Evolutionary conservation across 495 filamentous ascomycete species (phyloP).

Genomic region (Xylaria scruposa): DNA sequence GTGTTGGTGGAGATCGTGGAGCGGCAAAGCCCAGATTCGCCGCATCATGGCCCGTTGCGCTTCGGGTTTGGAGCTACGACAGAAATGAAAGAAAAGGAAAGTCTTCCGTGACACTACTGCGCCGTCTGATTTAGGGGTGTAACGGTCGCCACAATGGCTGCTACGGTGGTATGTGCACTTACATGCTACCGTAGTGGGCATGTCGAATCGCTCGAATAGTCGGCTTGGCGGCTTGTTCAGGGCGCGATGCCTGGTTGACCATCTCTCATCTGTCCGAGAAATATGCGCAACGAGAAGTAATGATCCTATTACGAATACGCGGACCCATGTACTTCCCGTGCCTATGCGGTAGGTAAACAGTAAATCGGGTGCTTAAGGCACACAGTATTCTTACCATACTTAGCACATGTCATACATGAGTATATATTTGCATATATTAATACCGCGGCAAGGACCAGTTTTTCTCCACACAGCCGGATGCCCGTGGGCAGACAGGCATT

Average conservation of each 20-base stretch:
- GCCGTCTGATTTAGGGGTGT: conserved; percentile 8
- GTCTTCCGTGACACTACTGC: conserved; percentile 15
- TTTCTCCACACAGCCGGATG: conserved; percentile 8
- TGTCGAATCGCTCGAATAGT: conserved; percentile 5
- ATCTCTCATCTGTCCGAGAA: neutral
- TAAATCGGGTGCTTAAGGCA: conserved; percentile 1
- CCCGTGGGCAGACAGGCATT: conserved; percentile 16
- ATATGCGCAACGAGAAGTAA: neutral
- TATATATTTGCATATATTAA: neutral
- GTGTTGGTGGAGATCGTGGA: conserved; percentile 13
- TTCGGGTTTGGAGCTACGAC: conserved; percentile 5
- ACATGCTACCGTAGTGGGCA: neutral
- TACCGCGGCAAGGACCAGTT: neutral
- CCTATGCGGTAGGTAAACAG: neutral
- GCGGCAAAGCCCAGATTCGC: conserved; percentile 1
- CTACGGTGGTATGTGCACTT: conserved; percentile 11
- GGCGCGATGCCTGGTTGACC: conserved; percentile 2
- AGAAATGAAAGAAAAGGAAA: conserved; percentile 8
- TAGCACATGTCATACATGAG: neutral
- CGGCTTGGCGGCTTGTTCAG: conserved; percentile 4
- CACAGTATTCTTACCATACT: neutral
- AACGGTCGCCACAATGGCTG: conserved; percentile 24
- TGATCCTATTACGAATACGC: conserved; percentile 16
- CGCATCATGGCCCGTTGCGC: conserved; percentile 15
- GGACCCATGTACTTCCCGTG: neutral